These are phyloP conservation scores for Anthoceros angustus DNA, from an alignment of 225 moss, liverwort and hornwort genomes.

Conservation along the genomic window DNA sequence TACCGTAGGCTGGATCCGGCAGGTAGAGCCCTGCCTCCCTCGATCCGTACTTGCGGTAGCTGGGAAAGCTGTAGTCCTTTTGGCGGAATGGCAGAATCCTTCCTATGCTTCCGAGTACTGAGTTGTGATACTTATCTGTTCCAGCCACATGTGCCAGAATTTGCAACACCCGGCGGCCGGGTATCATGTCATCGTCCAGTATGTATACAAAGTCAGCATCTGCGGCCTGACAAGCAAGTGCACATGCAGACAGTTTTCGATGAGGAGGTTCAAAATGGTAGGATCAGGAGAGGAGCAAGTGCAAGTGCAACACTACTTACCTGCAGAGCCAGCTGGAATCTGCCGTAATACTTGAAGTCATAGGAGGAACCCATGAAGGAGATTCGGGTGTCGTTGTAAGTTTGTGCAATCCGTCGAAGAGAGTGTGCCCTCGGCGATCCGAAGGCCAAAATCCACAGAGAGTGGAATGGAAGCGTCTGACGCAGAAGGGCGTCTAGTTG, in stretches of 20 bases:
- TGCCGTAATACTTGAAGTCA: conserved; percentile 90
- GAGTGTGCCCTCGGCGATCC: conserved; percentile 54
- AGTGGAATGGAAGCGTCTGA: conserved; percentile 59
- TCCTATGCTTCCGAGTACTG: conserved; percentile 87
- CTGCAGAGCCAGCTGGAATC: conserved; percentile 82
- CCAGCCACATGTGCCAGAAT: conserved; percentile 68
- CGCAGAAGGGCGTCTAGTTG: conserved; percentile 62
- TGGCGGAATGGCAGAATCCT: conserved; percentile 83
- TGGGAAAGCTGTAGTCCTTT: conserved; percentile 84
- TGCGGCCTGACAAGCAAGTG: conserved; percentile 19
- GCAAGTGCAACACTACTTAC: conserved; percentile 9
- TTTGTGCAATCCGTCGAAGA: conserved; percentile 41
- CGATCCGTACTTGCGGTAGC: conserved; percentile 69
- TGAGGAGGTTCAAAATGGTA: not conserved
- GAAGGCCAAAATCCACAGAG: conserved; percentile 79
- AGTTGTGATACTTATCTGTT: conserved; percentile 64
- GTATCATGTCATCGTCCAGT: conserved; percentile 96
- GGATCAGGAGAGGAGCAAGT: not conserved
- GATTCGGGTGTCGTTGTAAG: conserved; percentile 65
- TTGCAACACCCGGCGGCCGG: conserved; percentile 60
- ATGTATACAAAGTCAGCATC: conserved; percentile 73
- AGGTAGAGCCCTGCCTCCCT: conserved; percentile 77
- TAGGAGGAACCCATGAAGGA: conserved; percentile 54
- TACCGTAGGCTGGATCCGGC: conserved; percentile 84
- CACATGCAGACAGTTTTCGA: not conserved